Base-by-base conservation (phyloP, 306 rosid species). In the Gleditsia sinensis region DNA sequence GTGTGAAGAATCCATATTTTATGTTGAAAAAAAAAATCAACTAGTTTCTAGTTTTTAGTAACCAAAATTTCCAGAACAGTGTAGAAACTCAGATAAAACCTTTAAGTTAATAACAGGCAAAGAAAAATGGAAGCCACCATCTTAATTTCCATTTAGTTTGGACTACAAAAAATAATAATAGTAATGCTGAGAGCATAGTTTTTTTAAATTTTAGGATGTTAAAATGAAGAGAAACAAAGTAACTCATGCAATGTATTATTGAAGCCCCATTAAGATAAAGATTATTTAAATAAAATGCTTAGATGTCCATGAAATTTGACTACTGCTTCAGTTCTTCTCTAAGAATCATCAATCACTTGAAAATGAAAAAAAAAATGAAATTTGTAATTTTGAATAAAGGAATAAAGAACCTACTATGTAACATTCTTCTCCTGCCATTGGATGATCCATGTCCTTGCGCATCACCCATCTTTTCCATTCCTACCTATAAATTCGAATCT, bases 401-500 rank as follows among this genome's bases (percentile, higher is more conserved):
- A 66, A 71, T 39, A 71, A 76, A 74, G 48, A 72, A 89, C 88
- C 88, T 86, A 87, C 73, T 45, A 72, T 68, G 80, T 59, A 60
- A 77, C 77, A 79, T 55, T 78, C 82, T 55, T 71, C 67, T 10
- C 67, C 83, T 62, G 88, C 88, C 81, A 71, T 74, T 54, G 78
- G 74, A 85, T 79, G 74, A 79, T 67, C 65, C 64, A 69, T 64
- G 84, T 27, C 83, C 79, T 53, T 53, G 84, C 63, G 75, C 83
- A 68, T 83, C 90, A 87, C 86, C 93, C 89, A 57, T 85, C 90
- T 81, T 85, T 85, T 86, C 88, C 88, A 76, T 75, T 86, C 84
- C 78, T 72, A 78, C 94, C 94, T 86, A 86, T 82, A 83, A 89
- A 81, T 84, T 87, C 82, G 83, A 84, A 84, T 76, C 86, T 85